Evolutionary conservation across 305 asterid genomes (phyloP).

Genomic region (Withania somnifera): DNA sequence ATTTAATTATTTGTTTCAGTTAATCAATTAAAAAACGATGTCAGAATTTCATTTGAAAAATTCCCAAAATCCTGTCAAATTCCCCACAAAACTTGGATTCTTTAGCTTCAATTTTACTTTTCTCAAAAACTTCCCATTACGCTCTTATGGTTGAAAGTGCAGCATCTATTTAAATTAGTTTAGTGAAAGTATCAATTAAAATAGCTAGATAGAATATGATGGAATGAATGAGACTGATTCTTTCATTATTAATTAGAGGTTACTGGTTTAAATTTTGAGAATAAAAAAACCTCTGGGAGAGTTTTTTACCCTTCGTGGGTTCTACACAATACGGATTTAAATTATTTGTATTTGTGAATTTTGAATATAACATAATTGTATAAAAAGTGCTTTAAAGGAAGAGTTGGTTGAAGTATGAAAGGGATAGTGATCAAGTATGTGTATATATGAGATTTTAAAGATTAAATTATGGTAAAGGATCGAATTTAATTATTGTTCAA

Average conservation of each 20-base stretch:
- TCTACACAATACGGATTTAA: fast-evolving
- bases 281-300: not conserved
- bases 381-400: too few relatives aligned
- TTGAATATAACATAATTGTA: not conserved
- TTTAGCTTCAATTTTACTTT: not conserved
- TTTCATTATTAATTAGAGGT: not conserved
- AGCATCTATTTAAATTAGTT: not conserved
- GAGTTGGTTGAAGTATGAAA: slow-evolving; percentile 14
- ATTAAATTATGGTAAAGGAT: too few relatives aligned
- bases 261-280: not conserved
- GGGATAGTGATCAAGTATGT: slow-evolving; percentile 19
- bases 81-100: slow-evolving; percentile 11
- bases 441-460: not conserved
- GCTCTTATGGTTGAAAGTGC: not conserved
- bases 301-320: not conserved
- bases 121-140: too few relatives aligned
- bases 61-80: not conserved
- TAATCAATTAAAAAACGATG: slow-evolving; percentile 8
- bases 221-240: not conserved
- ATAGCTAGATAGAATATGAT: not conserved
- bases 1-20: not conserved
- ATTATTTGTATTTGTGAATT: not conserved
- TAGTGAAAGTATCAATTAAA: not conserved
- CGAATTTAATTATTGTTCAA: too few relatives aligned
- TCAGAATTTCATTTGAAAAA: slow-evolving; percentile 5